These are phyloP conservation scores for Arachis monticola DNA, from an alignment of 331 rosid species.

Conservation along the genomic window DNA sequence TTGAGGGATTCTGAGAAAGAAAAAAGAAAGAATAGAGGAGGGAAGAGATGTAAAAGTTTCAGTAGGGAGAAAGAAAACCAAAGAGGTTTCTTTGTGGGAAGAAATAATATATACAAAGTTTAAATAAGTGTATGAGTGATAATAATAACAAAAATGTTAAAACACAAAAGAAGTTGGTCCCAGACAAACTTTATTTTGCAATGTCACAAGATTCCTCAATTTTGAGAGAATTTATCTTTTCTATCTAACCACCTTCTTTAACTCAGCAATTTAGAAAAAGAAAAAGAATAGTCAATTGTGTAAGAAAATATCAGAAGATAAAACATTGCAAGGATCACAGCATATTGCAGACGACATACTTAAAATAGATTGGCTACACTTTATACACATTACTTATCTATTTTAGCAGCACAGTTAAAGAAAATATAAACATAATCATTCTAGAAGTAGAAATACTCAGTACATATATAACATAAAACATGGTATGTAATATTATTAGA, in stretches of 20 bases:
- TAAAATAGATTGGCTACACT: neutral
- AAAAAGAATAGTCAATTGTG: slow-evolving; percentile 50
- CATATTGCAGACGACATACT: slow-evolving; percentile 10
- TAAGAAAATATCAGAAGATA: slow-evolving; percentile 52
- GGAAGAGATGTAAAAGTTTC: slow-evolving; percentile 55
- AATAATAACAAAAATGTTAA: too few species aligned
- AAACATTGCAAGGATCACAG: slow-evolving; percentile 48
- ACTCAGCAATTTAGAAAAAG: neutral
- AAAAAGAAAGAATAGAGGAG: slow-evolving; percentile 39
- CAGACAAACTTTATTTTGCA: too few species aligned
- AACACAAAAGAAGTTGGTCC: too few species aligned
- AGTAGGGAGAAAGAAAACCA: slow-evolving; percentile 51
- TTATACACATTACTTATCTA: neutral
- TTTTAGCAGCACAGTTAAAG: neutral
- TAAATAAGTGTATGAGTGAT: slow-evolving; percentile 31
- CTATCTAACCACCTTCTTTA: too few species aligned
- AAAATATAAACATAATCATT: neutral
- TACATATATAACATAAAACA: slow-evolving; percentile 16
- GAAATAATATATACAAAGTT: slow-evolving; percentile 49
- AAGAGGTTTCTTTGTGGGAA: slow-evolving; percentile 50
- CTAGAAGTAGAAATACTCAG: slow-evolving; percentile 29
- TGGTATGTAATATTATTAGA: neutral
- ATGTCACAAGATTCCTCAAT: too few species aligned
- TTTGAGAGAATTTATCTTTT: too few species aligned
- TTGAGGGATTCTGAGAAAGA: slow-evolving; percentile 35